A percentile compares a stretch with the other conserved stretches of the same genome.
Conservation (phyloP, 2,329 filamentous ascomycete species). For the Neofusicoccum sp. region DNA sequence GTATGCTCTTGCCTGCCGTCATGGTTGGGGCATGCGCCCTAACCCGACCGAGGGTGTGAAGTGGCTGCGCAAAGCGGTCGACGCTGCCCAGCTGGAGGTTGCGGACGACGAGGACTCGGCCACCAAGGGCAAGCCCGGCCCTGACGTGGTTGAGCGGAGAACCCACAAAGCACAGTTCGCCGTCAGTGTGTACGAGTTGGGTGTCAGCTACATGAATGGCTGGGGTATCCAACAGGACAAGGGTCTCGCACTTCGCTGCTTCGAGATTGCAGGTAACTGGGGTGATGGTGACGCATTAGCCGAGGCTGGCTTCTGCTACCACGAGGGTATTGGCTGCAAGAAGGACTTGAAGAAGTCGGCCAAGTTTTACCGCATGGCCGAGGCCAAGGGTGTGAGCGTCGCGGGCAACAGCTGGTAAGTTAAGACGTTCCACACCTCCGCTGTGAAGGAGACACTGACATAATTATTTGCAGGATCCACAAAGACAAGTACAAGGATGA, state of each 20-base stretch:
- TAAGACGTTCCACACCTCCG: background rate
- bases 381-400: slow-evolving; percentile 94
- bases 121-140: slow-evolving; percentile 61
- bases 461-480: slow-evolving; percentile 72
- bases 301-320: slow-evolving; percentile 95
- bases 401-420: slow-evolving; percentile 95
- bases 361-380: slow-evolving; percentile 85
- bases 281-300: slow-evolving; percentile 92
- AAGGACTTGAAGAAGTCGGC: slow-evolving; percentile 96
- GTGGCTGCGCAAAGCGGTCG: slow-evolving; percentile 90
- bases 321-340: slow-evolving; percentile 89
- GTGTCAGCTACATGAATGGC: slow-evolving; percentile 95
- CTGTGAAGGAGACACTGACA: slow-evolving; percentile 19
- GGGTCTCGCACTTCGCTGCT: slow-evolving; percentile 82
- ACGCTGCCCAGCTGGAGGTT: slow-evolving; percentile 79
- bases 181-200: slow-evolving; percentile 92
- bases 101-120: slow-evolving; percentile 74
- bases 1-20: slow-evolving; percentile 90
- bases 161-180: slow-evolving; percentile 91
- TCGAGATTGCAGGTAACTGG: slow-evolving; percentile 95
- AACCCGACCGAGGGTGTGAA: slow-evolving; percentile 88
- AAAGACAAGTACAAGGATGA: slow-evolving; percentile 85
- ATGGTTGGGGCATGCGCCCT: slow-evolving; percentile 96
- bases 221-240: slow-evolving; percentile 98
- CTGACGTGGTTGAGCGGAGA: slow-evolving; percentile 70